phyloP scores from a whole-genome alignment of 805 yeast species.

The Danielia oregonensis region DNA sequence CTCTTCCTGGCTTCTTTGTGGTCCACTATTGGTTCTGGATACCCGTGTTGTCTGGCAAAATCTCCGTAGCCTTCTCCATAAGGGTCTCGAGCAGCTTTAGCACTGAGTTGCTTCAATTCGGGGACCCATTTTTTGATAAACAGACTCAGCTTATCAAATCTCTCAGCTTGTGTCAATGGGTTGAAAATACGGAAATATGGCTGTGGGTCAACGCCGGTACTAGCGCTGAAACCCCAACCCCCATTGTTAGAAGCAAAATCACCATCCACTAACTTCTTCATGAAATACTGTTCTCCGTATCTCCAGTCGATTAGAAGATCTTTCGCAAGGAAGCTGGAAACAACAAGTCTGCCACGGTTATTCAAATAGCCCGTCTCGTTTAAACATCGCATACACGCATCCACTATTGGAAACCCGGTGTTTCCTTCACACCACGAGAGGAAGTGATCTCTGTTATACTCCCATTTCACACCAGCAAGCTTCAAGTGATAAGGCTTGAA shows the following conservation, averaged over 20 bases:
- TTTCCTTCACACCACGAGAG: slow-evolving; percentile 49
- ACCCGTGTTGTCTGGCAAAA: slow-evolving; percentile 26
- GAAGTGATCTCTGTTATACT: slow-evolving; percentile 37
- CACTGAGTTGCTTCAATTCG: slow-evolving; percentile 33
- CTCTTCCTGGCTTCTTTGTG: slow-evolving; percentile 38
- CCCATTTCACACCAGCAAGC: slow-evolving; percentile 41
- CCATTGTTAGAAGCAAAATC: slow-evolving; percentile 54
- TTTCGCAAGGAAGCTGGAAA: slow-evolving; percentile 48
- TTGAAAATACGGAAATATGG: slow-evolving; percentile 57
- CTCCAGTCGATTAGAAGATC: slow-evolving; percentile 53
- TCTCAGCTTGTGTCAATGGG: slow-evolving; percentile 47
- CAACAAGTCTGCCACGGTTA: slow-evolving; percentile 53
- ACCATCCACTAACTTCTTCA: slow-evolving; percentile 45
- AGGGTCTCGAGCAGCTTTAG: slow-evolving; percentile 34
- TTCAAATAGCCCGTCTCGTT: slow-evolving; percentile 50
- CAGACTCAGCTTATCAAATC: slow-evolving; percentile 44
- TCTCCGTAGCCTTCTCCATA: slow-evolving; percentile 23
- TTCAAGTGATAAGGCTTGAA: slow-evolving; percentile 45
- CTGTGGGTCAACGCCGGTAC: slow-evolving; percentile 53
- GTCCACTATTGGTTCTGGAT: slow-evolving; percentile 44
- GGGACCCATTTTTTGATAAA: slow-evolving; percentile 50
- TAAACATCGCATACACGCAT: slow-evolving; percentile 55
- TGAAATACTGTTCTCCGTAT: slow-evolving; percentile 50
- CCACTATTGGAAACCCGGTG: slow-evolving; percentile 56
- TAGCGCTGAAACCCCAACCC: slow-evolving; percentile 56